phyloP scores from a whole-genome alignment of 306 rosid species.

The Hippophae rhamnoides region DNA sequence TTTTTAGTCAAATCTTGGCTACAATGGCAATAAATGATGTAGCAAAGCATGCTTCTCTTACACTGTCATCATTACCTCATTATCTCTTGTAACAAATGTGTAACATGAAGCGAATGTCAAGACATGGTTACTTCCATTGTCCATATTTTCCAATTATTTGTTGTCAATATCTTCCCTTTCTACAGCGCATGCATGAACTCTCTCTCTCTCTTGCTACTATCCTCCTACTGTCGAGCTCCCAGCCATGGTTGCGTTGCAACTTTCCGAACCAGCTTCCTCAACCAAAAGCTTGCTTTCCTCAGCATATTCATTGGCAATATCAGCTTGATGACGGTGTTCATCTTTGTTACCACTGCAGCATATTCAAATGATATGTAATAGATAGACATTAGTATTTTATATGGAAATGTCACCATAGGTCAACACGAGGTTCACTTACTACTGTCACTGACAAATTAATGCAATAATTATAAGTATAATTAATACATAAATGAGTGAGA shows the following conservation, averaged over 20 bases:
- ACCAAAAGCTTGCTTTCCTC: conserved; percentile 29
- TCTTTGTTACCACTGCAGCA: conserved; percentile 57
- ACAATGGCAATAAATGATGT: no score
- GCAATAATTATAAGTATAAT: no score
- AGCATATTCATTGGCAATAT: conserved; percentile 33
- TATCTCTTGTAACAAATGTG: not conserved
- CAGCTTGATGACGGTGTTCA: conserved; percentile 27
- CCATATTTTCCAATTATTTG: conserved; percentile 17
- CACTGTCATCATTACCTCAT: not conserved
- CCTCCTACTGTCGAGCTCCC: conserved; percentile 39
- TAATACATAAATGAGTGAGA: no score
- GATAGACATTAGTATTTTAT: not conserved
- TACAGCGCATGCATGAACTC: conserved; percentile 8
- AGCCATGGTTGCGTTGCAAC: conserved; percentile 24
- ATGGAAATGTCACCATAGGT: not conserved
- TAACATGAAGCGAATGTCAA: not conserved
- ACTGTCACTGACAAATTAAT: no score
- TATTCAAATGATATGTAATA: conserved; percentile 7
- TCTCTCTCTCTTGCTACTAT: conserved; percentile 1
- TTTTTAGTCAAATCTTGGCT: no score
- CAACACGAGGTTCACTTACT: no score
- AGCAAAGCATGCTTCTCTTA: not conserved
- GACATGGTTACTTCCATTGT: conserved; percentile 4
- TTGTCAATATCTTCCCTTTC: conserved; percentile 2
- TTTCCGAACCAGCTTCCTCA: conserved; percentile 40